Base-by-base conservation (phyloP, 139 green algal species). In the Mesostigma viride region DNA sequence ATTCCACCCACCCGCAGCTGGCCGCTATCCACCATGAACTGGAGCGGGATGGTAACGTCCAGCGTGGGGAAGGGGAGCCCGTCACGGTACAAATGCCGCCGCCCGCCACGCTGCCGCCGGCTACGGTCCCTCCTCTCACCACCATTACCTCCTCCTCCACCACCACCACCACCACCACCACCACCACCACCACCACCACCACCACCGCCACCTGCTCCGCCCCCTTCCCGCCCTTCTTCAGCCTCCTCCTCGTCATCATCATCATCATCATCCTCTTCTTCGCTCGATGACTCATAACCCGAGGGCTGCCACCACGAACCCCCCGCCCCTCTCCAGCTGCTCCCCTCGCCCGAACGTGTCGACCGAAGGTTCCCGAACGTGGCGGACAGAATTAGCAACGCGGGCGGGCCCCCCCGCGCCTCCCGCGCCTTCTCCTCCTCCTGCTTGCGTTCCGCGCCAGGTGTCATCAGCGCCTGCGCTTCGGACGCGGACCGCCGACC, bases 1-100 rank as follows among this genome's bases (percentile, higher is more conserved):
- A 51, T 8, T 24, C 40, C 11, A 51, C 40, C n/a, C 20, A 59
- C 11, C 48, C n/a, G 17, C 11, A 59, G 20, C 48, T 26, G 45
- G 45, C 44, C 34, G 4, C 67, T 31, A 8, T 71, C 64, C 27
- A 71, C 45, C 53, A 71, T 36, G 56, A 71, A 71, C 45, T 71
- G 64, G 22, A 67, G 2, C 3, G 64, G 45, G n/a, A 4, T 67
- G 8, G 22, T 62, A 14, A 71, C 64, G 3, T 71, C 45, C 20
- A 71, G 45, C 17, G 32, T 65, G 5, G 64, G 64, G 6, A 45
- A 45, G 4, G 64, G 64, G 3, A 71, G 64, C 3, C n/a, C n/a
- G n/a, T n/a, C 36, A 6, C 36, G 36, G 6, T 47, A 6, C 36
- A 11, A 47, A 11, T 47, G 6, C 6, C 6, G 36, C 36, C 6